phyloP scores from a whole-genome alignment of 2,329 filamentous ascomycete species.

The Cladosporium oxysporum region DNA sequence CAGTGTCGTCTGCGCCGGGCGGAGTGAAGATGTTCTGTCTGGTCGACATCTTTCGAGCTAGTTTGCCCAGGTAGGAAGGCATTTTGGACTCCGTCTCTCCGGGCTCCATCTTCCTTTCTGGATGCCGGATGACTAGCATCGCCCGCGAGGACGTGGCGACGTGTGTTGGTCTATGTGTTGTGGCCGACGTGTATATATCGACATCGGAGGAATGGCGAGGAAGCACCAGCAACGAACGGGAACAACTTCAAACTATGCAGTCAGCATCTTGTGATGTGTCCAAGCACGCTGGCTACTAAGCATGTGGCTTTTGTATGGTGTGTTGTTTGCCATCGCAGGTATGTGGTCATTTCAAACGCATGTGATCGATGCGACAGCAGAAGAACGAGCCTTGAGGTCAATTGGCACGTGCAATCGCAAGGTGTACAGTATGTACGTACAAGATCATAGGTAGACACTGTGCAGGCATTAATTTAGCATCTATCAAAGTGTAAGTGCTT shows the following conservation, averaged over 20 bases:
- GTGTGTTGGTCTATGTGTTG: neutral
- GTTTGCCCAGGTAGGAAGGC: neutral
- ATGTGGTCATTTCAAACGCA: neutral
- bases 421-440: neutral
- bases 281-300: neutral
- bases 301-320: neutral
- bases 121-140: neutral
- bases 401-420: neutral
- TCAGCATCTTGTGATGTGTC: neutral
- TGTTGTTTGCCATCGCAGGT: neutral
- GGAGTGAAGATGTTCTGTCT: neutral
- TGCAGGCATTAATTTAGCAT: neutral
- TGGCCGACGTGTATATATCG: neutral
- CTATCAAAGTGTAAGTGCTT: neutral
- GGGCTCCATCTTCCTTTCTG: neutral
- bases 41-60: neutral
- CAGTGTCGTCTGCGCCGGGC: neutral
- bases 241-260: neutral
- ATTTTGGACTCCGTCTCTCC: neutral
- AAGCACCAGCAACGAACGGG: neutral
- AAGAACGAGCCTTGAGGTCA: neutral
- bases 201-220: neutral
- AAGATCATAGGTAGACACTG: neutral
- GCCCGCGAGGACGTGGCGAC: neutral
- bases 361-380: neutral